Evolutionary conservation across 1,284 basidiomycete genomes (phyloP), one percentile per base, ranked within the genome.

Genomic region (Cryptococcus maquisensis): DNA sequence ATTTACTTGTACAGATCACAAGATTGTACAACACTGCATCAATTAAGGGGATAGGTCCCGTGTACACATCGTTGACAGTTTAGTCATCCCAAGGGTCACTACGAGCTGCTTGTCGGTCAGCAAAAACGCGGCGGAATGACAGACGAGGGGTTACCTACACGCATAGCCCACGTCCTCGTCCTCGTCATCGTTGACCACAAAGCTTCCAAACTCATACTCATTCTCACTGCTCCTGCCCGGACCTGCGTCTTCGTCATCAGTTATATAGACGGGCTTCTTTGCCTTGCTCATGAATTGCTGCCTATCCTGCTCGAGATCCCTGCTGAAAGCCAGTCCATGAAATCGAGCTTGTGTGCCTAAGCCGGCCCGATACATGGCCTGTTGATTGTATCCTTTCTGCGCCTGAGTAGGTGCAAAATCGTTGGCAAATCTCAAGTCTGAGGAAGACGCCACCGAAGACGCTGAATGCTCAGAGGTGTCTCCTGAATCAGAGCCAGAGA

Each of bases 341-440:
- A 54, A 52, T 4, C 54, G 52, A 2, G 61, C 68, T 52, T 75
- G 75, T 3, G 75, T 75, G 8, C 66, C 61, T 16, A 76, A 49
- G 1, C 75, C 75, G 8, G 71, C 70, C 1, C 65, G 48, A 52
- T 77, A 77, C 5, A 69, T 63, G 1, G 70, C 70, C 9, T 57
- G 66, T 54, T 77, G 75, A 53, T 76, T 69, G 57, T 76, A 80
- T 1, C 78, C 78, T 10, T 55, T 59, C 1, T 75, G 76, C 1
- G 75, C 77, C 61, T 80, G 79, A 2, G 79, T 80, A 2, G 79
- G 72, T 38, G 61, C 52, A 45, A 76, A 80, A 43, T 77, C 62
- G 8, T 75, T 71, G 7, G 73, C 77, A 59, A 80, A 76, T 9
- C 47, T 45, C 2, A 68, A 64, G 52, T 76, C 79, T 47, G 74